Evolutionary conservation across 2,329 filamentous ascomycete genomes (phyloP).

Genomic region (Dactylella cylindrospora): DNA sequence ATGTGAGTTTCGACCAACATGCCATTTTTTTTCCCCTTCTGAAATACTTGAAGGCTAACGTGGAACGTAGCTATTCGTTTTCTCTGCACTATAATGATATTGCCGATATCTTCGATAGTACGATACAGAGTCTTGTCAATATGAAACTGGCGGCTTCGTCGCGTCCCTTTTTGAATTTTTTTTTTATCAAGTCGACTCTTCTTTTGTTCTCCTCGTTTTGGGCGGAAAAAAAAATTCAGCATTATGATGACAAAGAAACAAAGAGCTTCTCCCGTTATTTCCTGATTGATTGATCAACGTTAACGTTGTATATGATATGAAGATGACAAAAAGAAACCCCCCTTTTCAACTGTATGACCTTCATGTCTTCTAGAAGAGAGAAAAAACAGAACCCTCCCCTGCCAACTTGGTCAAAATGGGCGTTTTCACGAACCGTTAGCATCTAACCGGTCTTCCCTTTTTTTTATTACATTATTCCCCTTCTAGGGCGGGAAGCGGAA

Average conservation of each 20-base stretch:
- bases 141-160: conserved; percentile 31
- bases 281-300: too few species aligned
- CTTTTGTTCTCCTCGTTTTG: conserved; percentile 3
- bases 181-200: conserved; percentile 8
- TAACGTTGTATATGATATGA: too few species aligned
- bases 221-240: conserved; percentile 22
- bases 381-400: too few species aligned
- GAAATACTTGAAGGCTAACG: conserved; percentile 9
- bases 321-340: too few species aligned
- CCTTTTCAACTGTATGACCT: too few species aligned
- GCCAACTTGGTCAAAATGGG: too few species aligned
- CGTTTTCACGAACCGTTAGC: background rate
- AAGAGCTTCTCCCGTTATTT: too few species aligned
- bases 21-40: background rate
- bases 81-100: conserved; percentile 66
- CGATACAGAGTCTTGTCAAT: conserved; percentile 12
- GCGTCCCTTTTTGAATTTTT: conserved; percentile 25
- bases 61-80: conserved; percentile 67
- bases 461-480: background rate
- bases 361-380: too few species aligned
- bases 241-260: too few species aligned
- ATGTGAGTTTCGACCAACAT: conserved; percentile 65
- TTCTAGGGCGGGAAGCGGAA: too few species aligned
- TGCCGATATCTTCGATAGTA: conserved; percentile 24
- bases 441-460: background rate